Base-by-base conservation (phyloP, 73 alveolate genomes). In the Symbiodinium pilosum region DNA sequence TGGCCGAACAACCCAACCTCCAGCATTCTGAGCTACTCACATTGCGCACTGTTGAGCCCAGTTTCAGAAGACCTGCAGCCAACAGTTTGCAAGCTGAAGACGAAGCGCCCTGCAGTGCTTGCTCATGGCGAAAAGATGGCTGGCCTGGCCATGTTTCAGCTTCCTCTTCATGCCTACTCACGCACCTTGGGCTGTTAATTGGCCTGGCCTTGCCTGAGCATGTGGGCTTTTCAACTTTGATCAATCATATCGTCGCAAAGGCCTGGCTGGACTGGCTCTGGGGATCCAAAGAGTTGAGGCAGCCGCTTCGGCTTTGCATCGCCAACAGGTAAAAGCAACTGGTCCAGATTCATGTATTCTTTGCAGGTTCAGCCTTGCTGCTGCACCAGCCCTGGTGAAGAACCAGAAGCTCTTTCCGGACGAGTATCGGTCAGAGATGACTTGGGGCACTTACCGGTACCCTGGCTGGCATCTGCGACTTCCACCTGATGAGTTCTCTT, bases 391-490 rank as follows among this genome's bases (percentile, higher is more conserved):
- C 12, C 51, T 84, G n/a, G 73, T 89, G 87, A 30, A 40, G 44
- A 28, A 51, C 39, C 47, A 32, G 18, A 44, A 43, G 73, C 84
- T 92, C 81, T 92, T 71, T 84, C 81, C 98, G 20, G 69, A 43
- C 14, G 98, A 32, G 38, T 92, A 92, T 54, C 73, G 34, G n/a
- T 51, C 44, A 32, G 89, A 41, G 83, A 92, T 92, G 98, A 47
- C 88, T 20, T 92, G 88, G 91, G 98, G 98, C 12, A 92, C 98
- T 21, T 92, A 92, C 89, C 77, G 96, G n/a, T n/a, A n/a, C n/a
- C n/a, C n/a, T n/a, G n/a, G n/a, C n/a, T n/a, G n/a, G n/a, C 71
- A 38, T 28, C 30, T n/a, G 87, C 47, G 54, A 68, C 41, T 32
- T 39, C 83, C 24, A 69, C 28, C 84, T 68, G 83, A 7, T 7